Conservation (phyloP, 2,329 filamentous ascomycete species). For the Incumbomyces delicatus region DNA sequence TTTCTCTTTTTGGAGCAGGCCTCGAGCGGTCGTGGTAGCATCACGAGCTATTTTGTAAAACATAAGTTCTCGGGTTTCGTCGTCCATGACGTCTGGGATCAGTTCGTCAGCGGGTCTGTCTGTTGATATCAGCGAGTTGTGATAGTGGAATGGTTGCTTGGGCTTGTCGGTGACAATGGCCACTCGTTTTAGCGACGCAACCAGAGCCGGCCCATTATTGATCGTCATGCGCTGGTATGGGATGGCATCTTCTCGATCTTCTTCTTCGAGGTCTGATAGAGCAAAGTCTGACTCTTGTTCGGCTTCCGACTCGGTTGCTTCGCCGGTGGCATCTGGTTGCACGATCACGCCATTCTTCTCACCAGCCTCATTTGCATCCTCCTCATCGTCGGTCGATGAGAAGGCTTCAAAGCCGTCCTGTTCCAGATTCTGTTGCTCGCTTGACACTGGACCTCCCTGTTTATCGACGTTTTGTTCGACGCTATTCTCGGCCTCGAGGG, state of each 20-base stretch:
- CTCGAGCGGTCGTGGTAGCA: conserved; percentile 63
- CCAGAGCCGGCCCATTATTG: conserved; percentile 87
- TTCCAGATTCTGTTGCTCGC: conserved; percentile 1
- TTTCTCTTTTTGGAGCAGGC: conserved; percentile 68
- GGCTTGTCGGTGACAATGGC: conserved; percentile 52
- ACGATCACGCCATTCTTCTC: conserved; percentile 25
- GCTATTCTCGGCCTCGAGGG: conserved; percentile 2
- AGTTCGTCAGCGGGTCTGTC: conserved; percentile 46
- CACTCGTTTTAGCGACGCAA: conserved; percentile 63
- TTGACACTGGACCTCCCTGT: neutral
- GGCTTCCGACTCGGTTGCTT: conserved; percentile 52
- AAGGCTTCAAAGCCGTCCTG: conserved; percentile 11
- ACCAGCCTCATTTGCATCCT: conserved; percentile 10
- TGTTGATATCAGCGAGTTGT: conserved; percentile 65
- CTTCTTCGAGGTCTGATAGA: conserved; percentile 72
- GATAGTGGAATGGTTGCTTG: conserved; percentile 67
- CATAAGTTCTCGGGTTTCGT: conserved; percentile 80
- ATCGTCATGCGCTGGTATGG: conserved; percentile 90
- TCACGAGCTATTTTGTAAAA: conserved; percentile 86
- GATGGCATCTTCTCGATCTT: conserved; percentile 76
- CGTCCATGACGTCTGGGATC: conserved; percentile 79
- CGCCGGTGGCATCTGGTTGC: conserved; percentile 30
- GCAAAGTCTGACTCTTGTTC: conserved; percentile 80
- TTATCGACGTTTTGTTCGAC: too few relatives aligned
- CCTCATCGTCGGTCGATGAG: conserved; percentile 7